Evolutionary conservation across 305 asterid genomes (phyloP), one percentile per base, ranked within the genome.

Genomic region (Coffea humblotiana): DNA sequence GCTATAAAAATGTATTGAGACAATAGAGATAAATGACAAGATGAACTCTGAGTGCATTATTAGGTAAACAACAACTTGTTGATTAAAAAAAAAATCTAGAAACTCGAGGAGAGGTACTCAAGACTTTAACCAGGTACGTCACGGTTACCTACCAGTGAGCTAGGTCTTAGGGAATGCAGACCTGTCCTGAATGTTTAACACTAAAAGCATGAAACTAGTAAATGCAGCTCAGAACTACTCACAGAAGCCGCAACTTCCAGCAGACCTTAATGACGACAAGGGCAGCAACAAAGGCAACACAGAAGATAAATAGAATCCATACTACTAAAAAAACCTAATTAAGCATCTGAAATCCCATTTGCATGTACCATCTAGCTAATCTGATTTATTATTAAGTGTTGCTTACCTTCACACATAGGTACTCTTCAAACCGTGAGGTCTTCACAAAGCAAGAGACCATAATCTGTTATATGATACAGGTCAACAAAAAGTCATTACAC

Each of bases 381-480:
- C 37, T 1, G 58, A 52, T 63, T 27, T 14, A 85, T 73, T 80
- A 85, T 58, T 48, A 85, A 79, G 86, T 85, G 88, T 82, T 45
- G 4, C 76, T 52, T 18, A 94, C 99, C 98, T 96, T 94, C 75
- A 96, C 99, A 77, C 98, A 96, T 58, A 94, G 87, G 80, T 96
- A 96, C 80, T 96, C 99, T 88, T 94, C 97, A 74, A 87, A 89
- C 81, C 85, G 97, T 35, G 99, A 92, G 67, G 99, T 96, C 94
- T 96, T 96, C 93, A 96, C 99, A 61, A 96, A 96, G 91, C 99
- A 96, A 79, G 99, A 96, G 58, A 95, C 85, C 89, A 95, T 48
- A 54, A 95, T 94, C 99, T 95, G 99, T 65, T 23, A 2, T 15
- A 66, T 14, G 11, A 58, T 5, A 58, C 23, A 61, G 32, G 25